Evolutionary conservation across 306 rosid genomes (phyloP), one percentile per base, ranked within the genome.

Genomic region (Vigna radiata): DNA sequence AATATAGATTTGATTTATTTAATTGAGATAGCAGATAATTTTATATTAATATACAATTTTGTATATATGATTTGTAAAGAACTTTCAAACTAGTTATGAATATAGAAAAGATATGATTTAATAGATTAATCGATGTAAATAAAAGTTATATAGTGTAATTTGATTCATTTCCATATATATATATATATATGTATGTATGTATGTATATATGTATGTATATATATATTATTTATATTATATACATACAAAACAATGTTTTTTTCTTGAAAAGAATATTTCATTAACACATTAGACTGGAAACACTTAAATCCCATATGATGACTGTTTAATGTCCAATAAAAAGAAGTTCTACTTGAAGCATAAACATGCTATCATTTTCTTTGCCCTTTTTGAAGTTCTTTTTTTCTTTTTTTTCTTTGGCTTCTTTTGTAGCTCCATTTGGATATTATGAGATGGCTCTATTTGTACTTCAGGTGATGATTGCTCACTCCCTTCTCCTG

Each of bases 381-480:
- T 49, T 18, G 41, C 9, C 36, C 15, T 59, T 62, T 19, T 48
- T 29, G 71, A 17, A 48, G 11, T 31, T 49, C 14, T 47, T 7
- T 33, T 9, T 75, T 75, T 49, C 44, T 48, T 47, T 7, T 33
- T 9, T 75, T 75, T 49, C 44, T 48, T 75, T 48, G 63, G 41
- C 62, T 62, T 46, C 36, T 25, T 68, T 23, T 43, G 11, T 43
- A 3, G 48, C 14, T 9, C 48, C 15, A 10, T 43, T 43, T 43
- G 48, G 14, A 43, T 13, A 55, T 1, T 21, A 55, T 3, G 15
- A 19, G 62, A 55, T 21, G 33, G 14, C 3, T 29, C 23, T 5
- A 33, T 33, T 31, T 16, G 11, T 11, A 31, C 17, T 7, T 31
- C 41, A 6, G 13, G 5, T 2, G 68, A 61, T 15, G 23, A 41